These are phyloP conservation scores for Apiotrichum sp. DNA, from an alignment of 1,284 basidiomycete species.

Conservation along the genomic window DNA sequence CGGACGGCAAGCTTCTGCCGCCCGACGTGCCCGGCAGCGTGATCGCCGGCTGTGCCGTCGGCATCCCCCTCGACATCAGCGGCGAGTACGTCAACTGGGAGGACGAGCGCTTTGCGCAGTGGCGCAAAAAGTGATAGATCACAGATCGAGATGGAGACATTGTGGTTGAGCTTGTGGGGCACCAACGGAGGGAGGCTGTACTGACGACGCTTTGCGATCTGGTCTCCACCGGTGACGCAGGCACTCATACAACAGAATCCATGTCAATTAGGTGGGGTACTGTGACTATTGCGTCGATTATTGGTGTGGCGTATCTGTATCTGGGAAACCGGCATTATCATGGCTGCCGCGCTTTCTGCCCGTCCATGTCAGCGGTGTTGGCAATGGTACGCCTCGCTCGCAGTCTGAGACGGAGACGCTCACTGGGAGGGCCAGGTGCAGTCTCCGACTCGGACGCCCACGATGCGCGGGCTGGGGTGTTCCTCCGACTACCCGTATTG, in stretches of 20 bases:
- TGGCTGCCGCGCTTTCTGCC: background rate
- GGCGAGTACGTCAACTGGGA: constrained; percentile 53
- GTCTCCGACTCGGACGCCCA: background rate
- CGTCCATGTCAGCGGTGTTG: background rate
- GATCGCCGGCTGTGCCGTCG: constrained; percentile 50
- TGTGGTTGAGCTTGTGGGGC: too few relatives aligned
- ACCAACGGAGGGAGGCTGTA: too few relatives aligned
- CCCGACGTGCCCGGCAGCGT: constrained; percentile 49
- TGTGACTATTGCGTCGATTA: too few relatives aligned
- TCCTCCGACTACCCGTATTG: too few relatives aligned
- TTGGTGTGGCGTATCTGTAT: too few relatives aligned
- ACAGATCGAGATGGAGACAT: background rate
- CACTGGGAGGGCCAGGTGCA: background rate
- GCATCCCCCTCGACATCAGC: constrained; percentile 32
- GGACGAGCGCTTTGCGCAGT: constrained; percentile 31
- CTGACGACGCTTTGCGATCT: too few relatives aligned
- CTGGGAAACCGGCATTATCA: too few relatives aligned
- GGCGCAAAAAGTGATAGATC: constrained; percentile 7
- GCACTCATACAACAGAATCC: background rate
- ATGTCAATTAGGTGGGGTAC: constrained; percentile 1
- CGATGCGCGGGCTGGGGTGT: background rate
- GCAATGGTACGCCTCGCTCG: background rate
- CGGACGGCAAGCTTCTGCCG: constrained; percentile 47
- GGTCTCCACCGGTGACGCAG: constrained; percentile 6
- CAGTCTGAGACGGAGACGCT: background rate